phyloP scores from a whole-genome alignment of 2,329 filamentous ascomycete species.

The Verticillium tricorpus region DNA sequence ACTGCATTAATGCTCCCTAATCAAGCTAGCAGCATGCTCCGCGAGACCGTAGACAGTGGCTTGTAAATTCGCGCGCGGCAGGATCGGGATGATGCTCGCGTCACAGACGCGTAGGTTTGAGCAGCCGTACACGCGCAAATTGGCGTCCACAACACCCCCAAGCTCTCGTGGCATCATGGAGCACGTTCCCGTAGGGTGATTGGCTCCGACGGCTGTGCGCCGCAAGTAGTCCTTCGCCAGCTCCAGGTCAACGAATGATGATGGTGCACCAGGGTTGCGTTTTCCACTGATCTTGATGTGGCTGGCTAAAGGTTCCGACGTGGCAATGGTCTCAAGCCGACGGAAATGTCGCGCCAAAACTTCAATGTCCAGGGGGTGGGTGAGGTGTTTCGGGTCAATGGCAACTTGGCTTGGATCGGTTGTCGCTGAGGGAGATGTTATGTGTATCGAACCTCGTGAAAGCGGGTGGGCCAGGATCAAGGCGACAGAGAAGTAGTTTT shows the following conservation, averaged over 20 bases:
- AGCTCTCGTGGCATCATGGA: constrained; percentile 46
- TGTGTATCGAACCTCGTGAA: constrained; percentile 56
- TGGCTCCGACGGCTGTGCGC: constrained; percentile 21
- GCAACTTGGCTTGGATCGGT: constrained; percentile 16
- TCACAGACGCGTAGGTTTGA: constrained; percentile 40
- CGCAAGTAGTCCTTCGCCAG: constrained; percentile 29
- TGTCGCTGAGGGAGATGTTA: constrained; percentile 33
- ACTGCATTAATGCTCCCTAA: background rate
- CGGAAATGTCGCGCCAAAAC: constrained; percentile 39
- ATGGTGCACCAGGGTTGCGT: constrained; percentile 2
- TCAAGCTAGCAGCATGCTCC: constrained; percentile 23
- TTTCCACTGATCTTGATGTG: constrained; percentile 34
- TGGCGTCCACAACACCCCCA: constrained; percentile 41
- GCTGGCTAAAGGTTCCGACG: constrained; percentile 32
- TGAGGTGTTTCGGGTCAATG: constrained; percentile 51
- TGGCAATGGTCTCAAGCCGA: constrained; percentile 32
- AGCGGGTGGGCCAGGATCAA: constrained; percentile 58
- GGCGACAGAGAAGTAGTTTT: constrained; percentile 49
- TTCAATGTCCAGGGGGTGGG: constrained; percentile 52
- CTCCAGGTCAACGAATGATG: constrained; percentile 26
- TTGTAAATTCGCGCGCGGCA: constrained; percentile 28
- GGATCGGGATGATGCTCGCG: constrained; percentile 38
- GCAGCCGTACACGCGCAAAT: constrained; percentile 39
- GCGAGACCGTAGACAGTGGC: constrained; percentile 21
- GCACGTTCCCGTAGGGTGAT: constrained; percentile 41